A percentile compares a stretch with the other conserved stretches of the same genome.
These are phyloP conservation scores for Balamuthia mandrillaris DNA, from an alignment of 208 protist species.

Conservation along the genomic window DNA sequence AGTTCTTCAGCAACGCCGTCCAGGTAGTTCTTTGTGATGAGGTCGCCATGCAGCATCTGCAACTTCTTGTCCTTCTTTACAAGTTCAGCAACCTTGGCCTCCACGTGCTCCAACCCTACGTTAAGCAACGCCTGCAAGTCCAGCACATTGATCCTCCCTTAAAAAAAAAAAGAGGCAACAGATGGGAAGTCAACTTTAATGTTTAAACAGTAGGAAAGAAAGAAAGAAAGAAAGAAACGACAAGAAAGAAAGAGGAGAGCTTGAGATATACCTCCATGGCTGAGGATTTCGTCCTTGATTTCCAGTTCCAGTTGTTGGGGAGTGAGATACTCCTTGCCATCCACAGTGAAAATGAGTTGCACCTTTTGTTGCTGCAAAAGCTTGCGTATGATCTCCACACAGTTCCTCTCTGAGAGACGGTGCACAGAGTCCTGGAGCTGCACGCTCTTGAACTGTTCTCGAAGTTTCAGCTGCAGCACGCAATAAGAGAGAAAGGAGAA, in stretches of 20 bases:
- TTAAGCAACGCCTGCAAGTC: slow-evolving; percentile 57
- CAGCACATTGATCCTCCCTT: slow-evolving; percentile 49
- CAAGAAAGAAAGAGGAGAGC: background rate
- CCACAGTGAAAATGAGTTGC: slow-evolving; percentile 48
- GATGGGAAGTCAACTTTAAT: background rate
- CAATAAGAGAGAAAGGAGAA: no score
- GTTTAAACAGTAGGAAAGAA: background rate
- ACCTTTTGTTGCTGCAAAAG: slow-evolving; percentile 54
- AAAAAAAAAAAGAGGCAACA: background rate
- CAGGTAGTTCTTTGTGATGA: slow-evolving; percentile 61
- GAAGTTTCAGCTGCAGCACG: slow-evolving; percentile 25
- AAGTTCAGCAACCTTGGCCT: slow-evolving; percentile 19
- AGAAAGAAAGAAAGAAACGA: background rate
- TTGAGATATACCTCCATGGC: slow-evolving; percentile 29
- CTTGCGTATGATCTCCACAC: slow-evolving; percentile 58
- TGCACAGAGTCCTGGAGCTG: slow-evolving; percentile 23
- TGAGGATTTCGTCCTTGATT: slow-evolving; percentile 61
- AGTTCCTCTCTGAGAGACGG: slow-evolving; percentile 64
- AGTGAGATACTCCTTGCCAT: slow-evolving; percentile 69
- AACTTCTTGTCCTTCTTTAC: slow-evolving; percentile 22
- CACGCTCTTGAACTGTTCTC: slow-evolving; percentile 39
- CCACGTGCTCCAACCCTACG: slow-evolving; percentile 59
- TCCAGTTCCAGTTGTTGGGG: slow-evolving; percentile 59
- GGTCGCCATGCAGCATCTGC: slow-evolving; percentile 50
- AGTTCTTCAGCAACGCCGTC: slow-evolving; percentile 59